Base-by-base conservation (phyloP, 2,329 filamentous ascomycete genomes). In the Phialophora macrospora region DNA sequence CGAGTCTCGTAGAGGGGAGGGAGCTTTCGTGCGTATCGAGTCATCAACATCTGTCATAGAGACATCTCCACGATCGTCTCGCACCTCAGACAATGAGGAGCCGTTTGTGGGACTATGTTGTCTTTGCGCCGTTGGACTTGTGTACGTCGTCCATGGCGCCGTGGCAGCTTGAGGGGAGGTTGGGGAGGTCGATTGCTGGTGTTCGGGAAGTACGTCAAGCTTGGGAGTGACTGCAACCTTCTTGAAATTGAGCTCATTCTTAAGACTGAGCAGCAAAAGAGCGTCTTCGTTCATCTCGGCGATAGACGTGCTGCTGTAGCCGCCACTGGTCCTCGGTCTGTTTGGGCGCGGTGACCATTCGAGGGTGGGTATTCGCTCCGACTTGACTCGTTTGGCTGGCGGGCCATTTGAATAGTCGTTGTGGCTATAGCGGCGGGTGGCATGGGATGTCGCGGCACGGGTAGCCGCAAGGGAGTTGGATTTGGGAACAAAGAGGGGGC, bases 381-480 rank as follows among this genome's bases (percentile, higher is more conserved):
- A 88, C 68, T 86, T 83, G 56, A 85, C 81, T 49, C 87, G 82
- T 75, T 89, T 89, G 22, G 84, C 76, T 3, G 86, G 85, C 55
- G 84, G 80, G 71, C 87, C 82, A 55, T 77, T 73, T 24, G 73
- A 68, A 49, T 70, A 70, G 34, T 75, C 75, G 52, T 72, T 66
- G 49, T 73, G 66, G 68, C 66, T 65, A 48, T 62, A 71, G 41
- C 75, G 73, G 52, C 70, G 72, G 56, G 72, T 64, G 55, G 71
- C 65, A 56, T 77, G 73, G 58, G 74, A 49, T 72, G 74, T 51
- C 75, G 77, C 68, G 51, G 64, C 63, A 64, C 68, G 63, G 54
- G 61, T 75, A 65, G 51, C 75, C 68, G 55, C 73, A 67, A 58
- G 63, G 20, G 60, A 49, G 72, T 63, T 20, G 70, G 70, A 49